Base-by-base conservation (phyloP, 2,329 filamentous ascomycete species). In the Lomentospora prolificans region DNA sequence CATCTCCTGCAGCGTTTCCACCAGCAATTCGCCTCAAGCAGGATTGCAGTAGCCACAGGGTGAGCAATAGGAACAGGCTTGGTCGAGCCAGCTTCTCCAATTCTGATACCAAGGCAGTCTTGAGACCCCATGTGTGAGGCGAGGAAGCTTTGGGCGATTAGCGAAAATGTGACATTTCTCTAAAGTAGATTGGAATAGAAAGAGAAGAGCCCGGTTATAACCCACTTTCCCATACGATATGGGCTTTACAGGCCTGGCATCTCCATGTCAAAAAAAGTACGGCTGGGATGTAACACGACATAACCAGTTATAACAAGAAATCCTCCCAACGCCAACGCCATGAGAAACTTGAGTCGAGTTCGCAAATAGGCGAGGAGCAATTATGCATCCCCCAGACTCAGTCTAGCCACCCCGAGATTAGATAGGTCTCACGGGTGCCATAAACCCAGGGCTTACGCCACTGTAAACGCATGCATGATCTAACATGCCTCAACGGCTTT, bases 221-320 rank as follows among this genome's bases (percentile, higher is more conserved):
- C 19, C 44, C 19, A 22, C 44, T 48, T 27, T 25, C 44, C 22
- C 22, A 25, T 48, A 10, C n/a, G 24, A 48, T 19, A 48, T 17
- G 17, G 24, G 44, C 44, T 25, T 22, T 25, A 19, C 44, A 48
- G 44, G 44, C 44, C 44, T 14, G 44, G 22, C 10, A 22, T 48
- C 17, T 22, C 41, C 44, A 17, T 48, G 17, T 48, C 22, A 19
- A 48, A 48, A 12, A 17, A 12, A 10, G 10, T 7, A n/a, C n/a
- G n/a, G 22, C 17, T 25, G 44, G 17, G 17, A 48, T 48, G 12
- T 22, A 48, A 48, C 44, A 25, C 22, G 17, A 48, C 24, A 48
- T 48, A 25, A 25, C 44, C 44, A 48, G 44, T 25, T 48, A 48
- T 48, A 48, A 48, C 44, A 48, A 48, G 44, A 48, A 33, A 48